Conservation (phyloP, 352 stramenopile species). For the Pythium chondricola region DNA sequence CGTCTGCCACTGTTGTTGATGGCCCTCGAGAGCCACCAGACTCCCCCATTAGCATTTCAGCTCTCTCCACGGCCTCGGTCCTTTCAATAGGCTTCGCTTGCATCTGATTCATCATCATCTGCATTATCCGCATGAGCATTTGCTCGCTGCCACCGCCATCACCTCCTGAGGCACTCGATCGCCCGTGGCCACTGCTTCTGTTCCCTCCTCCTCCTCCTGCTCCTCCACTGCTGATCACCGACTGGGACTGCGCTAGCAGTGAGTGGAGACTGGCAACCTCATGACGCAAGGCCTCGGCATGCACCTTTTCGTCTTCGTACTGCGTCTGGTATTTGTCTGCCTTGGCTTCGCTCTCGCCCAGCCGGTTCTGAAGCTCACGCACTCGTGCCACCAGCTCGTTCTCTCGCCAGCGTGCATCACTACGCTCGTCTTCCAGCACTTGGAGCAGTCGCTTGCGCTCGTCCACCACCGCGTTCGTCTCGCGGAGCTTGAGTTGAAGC, state of each 20-base stretch:
- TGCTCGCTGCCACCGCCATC: conserved; percentile 17
- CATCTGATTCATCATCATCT: conserved; percentile 46
- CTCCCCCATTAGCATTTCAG: not conserved
- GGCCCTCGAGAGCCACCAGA: not conserved
- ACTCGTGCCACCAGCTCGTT: conserved; percentile 45
- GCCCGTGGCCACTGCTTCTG: no score
- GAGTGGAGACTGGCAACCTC: conserved; percentile 59
- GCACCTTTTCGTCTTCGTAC: conserved; percentile 72
- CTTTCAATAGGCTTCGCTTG: conserved; percentile 13
- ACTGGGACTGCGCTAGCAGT: conserved; percentile 54
- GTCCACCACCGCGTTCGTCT: conserved; percentile 42
- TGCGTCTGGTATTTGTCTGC: conserved; percentile 60
- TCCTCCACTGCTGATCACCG: conserved; percentile 36
- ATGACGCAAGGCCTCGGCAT: conserved; percentile 59
- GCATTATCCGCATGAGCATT: conserved; percentile 58
- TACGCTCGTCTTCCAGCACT: conserved; percentile 42
- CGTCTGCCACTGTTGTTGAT: not conserved
- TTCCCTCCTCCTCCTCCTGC: not conserved
- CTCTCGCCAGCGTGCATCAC: conserved; percentile 47
- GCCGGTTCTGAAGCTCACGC: conserved; percentile 36
- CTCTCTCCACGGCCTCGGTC: not conserved
- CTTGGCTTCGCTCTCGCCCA: conserved; percentile 43
- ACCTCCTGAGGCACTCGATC: not conserved
- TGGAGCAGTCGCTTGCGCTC: conserved; percentile 50
- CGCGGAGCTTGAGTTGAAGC: conserved; percentile 42